A percentile compares a stretch with the other conserved stretches of the same genome.
phyloP scores from a whole-genome alignment of 1,284 basidiomycete species.

The Heterobasidion occidentale region DNA sequence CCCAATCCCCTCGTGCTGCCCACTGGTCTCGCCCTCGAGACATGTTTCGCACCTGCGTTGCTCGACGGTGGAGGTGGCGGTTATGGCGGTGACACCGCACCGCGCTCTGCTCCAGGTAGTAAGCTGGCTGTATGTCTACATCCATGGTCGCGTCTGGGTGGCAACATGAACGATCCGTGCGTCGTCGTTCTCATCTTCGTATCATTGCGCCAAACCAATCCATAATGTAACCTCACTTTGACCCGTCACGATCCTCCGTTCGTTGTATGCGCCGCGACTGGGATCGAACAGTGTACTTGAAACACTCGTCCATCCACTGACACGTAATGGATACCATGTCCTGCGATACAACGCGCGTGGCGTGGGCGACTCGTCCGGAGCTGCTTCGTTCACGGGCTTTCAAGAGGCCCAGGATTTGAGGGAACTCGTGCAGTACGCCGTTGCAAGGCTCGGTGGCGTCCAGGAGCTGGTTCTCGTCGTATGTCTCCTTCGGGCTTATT shows the following conservation, averaged over 20 bases:
- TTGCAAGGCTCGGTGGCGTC: conserved; percentile 36
- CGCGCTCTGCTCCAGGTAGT: not conserved
- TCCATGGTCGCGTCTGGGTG: conserved; percentile 76
- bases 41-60: conserved; percentile 1
- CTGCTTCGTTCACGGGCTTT: conserved; percentile 61
- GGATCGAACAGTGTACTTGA: conserved; percentile 22
- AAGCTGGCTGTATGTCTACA: conserved; percentile 62
- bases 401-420: conserved; percentile 61
- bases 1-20: conserved; percentile 7
- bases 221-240: no score
- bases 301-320: conserved; percentile 24
- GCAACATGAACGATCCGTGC: conserved; percentile 66
- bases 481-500: conserved; percentile 15
- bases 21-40: conserved; percentile 10
- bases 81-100: not conserved
- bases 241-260: not conserved
- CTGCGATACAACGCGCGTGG: conserved; percentile 71
- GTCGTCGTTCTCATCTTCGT: conserved; percentile 19
- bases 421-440: conserved; percentile 49
- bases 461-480: conserved; percentile 46
- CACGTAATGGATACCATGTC: conserved; percentile 42
- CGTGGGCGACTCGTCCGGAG: conserved; percentile 62
- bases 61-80: not conserved
- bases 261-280: not conserved
- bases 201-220: not conserved